Base-by-base conservation (phyloP, 345 rosid species). In the Citrus glauca region DNA sequence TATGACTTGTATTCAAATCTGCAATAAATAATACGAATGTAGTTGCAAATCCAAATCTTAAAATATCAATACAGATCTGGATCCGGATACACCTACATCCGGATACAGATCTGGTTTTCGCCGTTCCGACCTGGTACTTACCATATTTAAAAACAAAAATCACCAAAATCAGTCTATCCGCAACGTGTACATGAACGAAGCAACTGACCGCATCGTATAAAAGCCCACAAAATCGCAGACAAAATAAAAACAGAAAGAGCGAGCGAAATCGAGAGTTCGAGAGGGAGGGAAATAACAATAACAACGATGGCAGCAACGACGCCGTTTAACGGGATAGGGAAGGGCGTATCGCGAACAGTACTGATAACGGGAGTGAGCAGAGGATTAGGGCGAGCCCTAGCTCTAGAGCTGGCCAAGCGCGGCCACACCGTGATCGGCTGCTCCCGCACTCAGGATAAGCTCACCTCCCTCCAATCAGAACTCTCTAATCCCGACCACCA, bases 351-450 rank as follows among this genome's bases (percentile, higher is more conserved):
- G 50, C 84, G 86, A 50, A 89, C 82, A 32, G 42, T 92, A 6
- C 78, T 95, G 83, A 92, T 95, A 67, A 93, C 98, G 7, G 99
- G 99, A 79, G 99, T 87, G 70, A 85, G 99, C 87, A 88, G 84
- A 81, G 99, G 99, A 10, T 83, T 95, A 4, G 99, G 99, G 9
- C 86, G 88, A 89, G 97, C 99, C 83, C 89, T 95, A 61, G 92
- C 99, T 30, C 66, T 90, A 1, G 99, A 95, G 89, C 77, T 95
- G 40, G 93, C 96, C 19, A 93, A 90, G 85, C 84, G 92, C 78
- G 99, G 98, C 33, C 99, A 95, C 84, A 79, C 94, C 20, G 83
- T 93, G 9, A 89, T 95, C 77, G 99, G 99, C 68, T 93, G 99
- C 87, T 89, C 98, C 55, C 99, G 98, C 72, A 30, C 94, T 28